Evolutionary conservation across 1,139 yeast species (phyloP).

Genomic region (Debaryomyces sp.): DNA sequence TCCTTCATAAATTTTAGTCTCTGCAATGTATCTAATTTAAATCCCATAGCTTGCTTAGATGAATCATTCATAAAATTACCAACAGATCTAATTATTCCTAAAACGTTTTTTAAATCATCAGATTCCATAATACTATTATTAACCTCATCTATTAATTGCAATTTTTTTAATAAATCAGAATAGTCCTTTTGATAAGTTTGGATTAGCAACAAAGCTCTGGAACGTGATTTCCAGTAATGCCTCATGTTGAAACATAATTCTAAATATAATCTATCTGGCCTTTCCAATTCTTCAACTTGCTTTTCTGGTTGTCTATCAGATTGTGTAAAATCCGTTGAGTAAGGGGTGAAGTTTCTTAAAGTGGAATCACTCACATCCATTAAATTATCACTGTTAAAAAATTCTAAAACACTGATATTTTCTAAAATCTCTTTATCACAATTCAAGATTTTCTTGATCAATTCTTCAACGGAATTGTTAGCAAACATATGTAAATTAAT

Average conservation of each 20-base stretch:
- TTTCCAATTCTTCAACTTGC: constrained; percentile 64
- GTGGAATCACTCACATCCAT: constrained; percentile 71
- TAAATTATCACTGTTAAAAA: constrained; percentile 73
- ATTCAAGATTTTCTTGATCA: constrained; percentile 64
- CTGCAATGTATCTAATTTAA: constrained; percentile 79
- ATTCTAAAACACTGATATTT: constrained; percentile 76
- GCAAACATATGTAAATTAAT: constrained; percentile 86
- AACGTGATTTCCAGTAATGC: constrained; percentile 83
- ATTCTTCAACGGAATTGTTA: constrained; percentile 57
- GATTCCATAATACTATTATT: constrained; percentile 63
- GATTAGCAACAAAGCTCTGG: constrained; percentile 71
- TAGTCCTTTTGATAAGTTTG: constrained; percentile 77
- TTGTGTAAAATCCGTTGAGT: constrained; percentile 53
- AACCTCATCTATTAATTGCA: constrained; percentile 70
- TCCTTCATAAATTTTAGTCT: constrained; percentile 87
- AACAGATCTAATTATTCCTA: constrained; percentile 77
- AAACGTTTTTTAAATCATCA: constrained; percentile 62
- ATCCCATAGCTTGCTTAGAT: constrained; percentile 80
- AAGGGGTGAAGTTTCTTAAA: constrained; percentile 71
- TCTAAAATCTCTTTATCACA: constrained; percentile 74
- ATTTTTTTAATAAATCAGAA: constrained; percentile 62
- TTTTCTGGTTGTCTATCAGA: constrained; percentile 50
- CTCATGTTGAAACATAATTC: constrained; percentile 78
- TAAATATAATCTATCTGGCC: constrained; percentile 80
- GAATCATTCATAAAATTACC: constrained; percentile 94